Base-by-base conservation (phyloP, 202 grass and related monocot genomes). In the Schoenoplectus tabernaemontani region DNA sequence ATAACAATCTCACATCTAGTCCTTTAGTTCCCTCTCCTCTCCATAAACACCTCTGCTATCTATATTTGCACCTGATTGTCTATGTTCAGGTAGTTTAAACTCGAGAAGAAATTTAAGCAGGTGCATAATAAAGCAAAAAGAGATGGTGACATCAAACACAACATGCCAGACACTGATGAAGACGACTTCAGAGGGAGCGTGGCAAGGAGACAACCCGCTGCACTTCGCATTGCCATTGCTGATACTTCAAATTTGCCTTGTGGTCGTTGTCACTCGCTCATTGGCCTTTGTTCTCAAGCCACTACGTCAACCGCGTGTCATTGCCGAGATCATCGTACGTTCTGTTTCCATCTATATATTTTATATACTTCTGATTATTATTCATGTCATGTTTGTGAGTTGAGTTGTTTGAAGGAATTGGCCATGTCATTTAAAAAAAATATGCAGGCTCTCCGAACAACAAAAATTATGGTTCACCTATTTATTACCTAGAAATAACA, bases 301-400 rank as follows among this genome's bases (percentile, higher is more conserved):
- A 20, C 86, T 93, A 9, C 86, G 82, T 0, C 88, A 93, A 70
- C 91, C 91, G 0, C 80, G 89, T 19, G 91, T 93, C 80, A 82
- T 93, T 74, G 91, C 91, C 26, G 91, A 93, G 91, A 93, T 93
- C 82, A 93, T 93, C 53, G 91, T 93, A 68, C 65, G 91, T 78
- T 0, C 1, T 15, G 0, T 7, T 26, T 71, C 43, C 19, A 26
- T 41, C 67, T 28, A 28, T 72, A 50, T 47, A 71, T n/a, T 48
- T 46, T 46, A 44, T 43, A 68, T 22, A 11, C 10, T 11, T 68
- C 7, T 41, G 22, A 37, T n/a, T n/a, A 12, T 9, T 39, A 39
- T 4, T 39, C 0, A 0, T 39, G 37, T 39, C 6, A 1, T 39
- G 37, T n/a, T 53, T 75, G n/a, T n/a, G n/a, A 32, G 10, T 32